Percentiles rank a stretch among this genome's conserved stretches.
Evolutionary conservation across 768 basidiomycete species (phyloP).

Genomic region (Lactarius indigo): DNA sequence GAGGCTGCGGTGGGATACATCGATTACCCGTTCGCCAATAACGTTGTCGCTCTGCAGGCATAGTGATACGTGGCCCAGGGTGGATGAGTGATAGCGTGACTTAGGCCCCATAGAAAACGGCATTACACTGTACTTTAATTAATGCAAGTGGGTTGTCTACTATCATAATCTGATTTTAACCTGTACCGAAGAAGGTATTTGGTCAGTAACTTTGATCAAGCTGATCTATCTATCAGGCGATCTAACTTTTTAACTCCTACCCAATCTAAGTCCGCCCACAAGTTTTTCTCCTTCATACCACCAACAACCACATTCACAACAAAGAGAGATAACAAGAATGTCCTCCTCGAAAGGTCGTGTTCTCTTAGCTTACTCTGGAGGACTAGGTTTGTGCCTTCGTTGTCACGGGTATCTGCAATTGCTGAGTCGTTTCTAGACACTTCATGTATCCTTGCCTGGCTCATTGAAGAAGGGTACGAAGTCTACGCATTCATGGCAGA

Average conservation of each 20-base stretch:
- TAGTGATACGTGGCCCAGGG: background rate
- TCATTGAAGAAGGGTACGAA: constrained; percentile 97
- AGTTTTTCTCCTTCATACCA: background rate
- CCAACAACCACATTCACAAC: background rate
- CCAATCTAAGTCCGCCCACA: background rate
- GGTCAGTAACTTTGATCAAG: background rate
- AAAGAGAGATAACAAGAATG: constrained; percentile 34
- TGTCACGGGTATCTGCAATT: background rate
- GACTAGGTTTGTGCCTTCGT: constrained; percentile 68
- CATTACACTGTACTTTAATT: background rate
- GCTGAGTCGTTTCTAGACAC: constrained; percentile 59
- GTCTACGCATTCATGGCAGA: constrained; percentile 97
- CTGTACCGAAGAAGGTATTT: no score
- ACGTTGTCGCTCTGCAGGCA: background rate
- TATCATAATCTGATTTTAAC: no score
- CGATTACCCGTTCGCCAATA: background rate
- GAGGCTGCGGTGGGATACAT: background rate
- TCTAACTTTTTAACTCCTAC: background rate
- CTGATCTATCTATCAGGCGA: background rate
- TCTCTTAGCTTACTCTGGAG: constrained; percentile 96
- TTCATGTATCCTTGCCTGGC: constrained; percentile 98
- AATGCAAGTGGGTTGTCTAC: no score
- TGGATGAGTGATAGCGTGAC: background rate
- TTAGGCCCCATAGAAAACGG: background rate
- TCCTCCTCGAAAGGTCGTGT: constrained; percentile 71